Conservation (phyloP, 2,329 filamentous ascomycete species). For the Aschersonia sp. region DNA sequence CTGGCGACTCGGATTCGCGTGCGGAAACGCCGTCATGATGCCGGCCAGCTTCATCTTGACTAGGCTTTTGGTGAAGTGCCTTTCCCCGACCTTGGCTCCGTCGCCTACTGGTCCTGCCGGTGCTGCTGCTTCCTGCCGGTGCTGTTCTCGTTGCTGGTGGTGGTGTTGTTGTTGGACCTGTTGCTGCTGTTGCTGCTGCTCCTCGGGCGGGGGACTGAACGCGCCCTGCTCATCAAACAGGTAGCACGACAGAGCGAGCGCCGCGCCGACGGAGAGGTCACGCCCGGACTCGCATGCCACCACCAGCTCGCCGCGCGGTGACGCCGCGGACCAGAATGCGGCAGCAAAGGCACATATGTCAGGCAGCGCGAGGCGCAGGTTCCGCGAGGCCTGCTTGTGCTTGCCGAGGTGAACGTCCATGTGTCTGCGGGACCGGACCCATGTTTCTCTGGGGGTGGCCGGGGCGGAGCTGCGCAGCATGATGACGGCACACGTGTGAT, state of each 20-base stretch:
- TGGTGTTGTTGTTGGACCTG: no score
- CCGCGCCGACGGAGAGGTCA: slow-evolving; percentile 66
- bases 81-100: no score
- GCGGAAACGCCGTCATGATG: slow-evolving; percentile 65
- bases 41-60: slow-evolving; percentile 69
- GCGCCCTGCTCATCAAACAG: slow-evolving; percentile 52
- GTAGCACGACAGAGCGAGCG: slow-evolving; percentile 62
- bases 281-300: slow-evolving; percentile 64
- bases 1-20: slow-evolving; percentile 68
- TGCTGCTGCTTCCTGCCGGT: no score
- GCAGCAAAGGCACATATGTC: slow-evolving; percentile 43
- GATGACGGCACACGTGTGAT: slow-evolving; percentile 22
- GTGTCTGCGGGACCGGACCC: slow-evolving; percentile 22
- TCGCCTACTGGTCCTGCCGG: no score
- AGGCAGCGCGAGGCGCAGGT: slow-evolving; percentile 57
- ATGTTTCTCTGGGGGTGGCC: slow-evolving; percentile 27
- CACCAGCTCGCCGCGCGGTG: slow-evolving; percentile 21
- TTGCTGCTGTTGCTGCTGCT: no score
- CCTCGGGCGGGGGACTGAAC: slow-evolving; percentile 10
- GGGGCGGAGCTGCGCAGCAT: slow-evolving; percentile 22
- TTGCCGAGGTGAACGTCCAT: slow-evolving; percentile 49
- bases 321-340: slow-evolving; percentile 10
- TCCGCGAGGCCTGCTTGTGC: slow-evolving; percentile 68
- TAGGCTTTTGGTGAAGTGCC: slow-evolving; percentile 50
- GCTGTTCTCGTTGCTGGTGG: no score